Conservation (phyloP, 169 alveolate genomes). For the Plasmodium gonderi region DNA sequence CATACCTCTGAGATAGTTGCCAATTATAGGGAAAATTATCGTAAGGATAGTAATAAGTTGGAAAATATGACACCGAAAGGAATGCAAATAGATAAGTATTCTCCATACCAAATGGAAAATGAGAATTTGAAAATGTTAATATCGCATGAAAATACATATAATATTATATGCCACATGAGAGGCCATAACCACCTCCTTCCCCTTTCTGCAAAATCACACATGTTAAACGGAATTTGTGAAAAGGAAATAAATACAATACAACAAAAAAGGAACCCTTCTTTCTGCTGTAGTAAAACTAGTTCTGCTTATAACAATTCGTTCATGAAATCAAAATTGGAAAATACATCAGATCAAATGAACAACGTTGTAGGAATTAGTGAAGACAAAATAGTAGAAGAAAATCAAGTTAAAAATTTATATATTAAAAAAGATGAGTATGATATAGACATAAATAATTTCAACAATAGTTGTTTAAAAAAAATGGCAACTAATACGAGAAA, state of each 20-base stretch:
- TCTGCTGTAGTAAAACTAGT: neutral
- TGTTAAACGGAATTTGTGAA: neutral
- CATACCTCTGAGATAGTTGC: neutral
- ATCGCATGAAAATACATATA: neutral
- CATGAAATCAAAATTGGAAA: neutral
- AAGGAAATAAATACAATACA: neutral
- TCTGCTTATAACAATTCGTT: neutral
- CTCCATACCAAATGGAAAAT: neutral
- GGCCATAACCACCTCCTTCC: too few species aligned
- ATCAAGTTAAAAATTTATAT: neutral
- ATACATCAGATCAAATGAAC: neutral
- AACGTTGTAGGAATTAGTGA: neutral
- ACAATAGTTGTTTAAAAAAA: neutral
- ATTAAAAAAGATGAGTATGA: neutral
- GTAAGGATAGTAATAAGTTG: neutral
- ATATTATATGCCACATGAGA: neutral
- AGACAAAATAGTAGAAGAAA: neutral
- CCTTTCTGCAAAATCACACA: neutral
- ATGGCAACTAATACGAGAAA: conserved; percentile 37
- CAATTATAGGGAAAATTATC: neutral
- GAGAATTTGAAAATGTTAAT: neutral
- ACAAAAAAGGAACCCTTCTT: neutral
- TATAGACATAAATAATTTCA: neutral
- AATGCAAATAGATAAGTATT: neutral
- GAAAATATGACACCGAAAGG: neutral